These are phyloP conservation scores for Lentinula sp. DNA, from an alignment of 768 basidiomycete genomes.

Conservation along the genomic window DNA sequence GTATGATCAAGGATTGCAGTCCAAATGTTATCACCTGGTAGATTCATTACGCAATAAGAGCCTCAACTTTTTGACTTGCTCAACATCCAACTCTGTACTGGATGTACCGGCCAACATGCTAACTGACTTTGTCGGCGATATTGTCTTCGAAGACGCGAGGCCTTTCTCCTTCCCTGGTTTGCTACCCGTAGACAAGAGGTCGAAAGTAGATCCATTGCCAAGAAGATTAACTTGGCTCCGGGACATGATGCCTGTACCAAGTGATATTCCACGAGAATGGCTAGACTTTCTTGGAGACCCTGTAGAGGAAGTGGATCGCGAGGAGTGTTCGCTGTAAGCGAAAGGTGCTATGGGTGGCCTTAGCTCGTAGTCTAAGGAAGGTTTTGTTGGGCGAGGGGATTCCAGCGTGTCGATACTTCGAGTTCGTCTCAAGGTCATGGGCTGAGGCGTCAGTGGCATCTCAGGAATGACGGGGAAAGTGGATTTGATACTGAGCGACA, in stretches of 20 bases:
- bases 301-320: slow-evolving; percentile 32
- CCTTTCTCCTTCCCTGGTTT: slow-evolving; percentile 48
- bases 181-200: slow-evolving; percentile 29
- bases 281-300: slow-evolving; percentile 34
- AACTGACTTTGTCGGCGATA: slow-evolving; percentile 62
- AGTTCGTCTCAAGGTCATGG: slow-evolving; percentile 50
- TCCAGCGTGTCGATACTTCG: slow-evolving; percentile 69
- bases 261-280: slow-evolving; percentile 56
- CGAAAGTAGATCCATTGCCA: slow-evolving; percentile 34
- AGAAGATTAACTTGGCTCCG: slow-evolving; percentile 44
- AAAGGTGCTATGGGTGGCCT: slow-evolving; percentile 29
- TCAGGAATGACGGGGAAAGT: slow-evolving; percentile 14
- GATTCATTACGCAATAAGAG: slow-evolving; percentile 86
- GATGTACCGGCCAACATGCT: slow-evolving; percentile 61
- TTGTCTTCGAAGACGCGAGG: slow-evolving; percentile 35
- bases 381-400: slow-evolving; percentile 42
- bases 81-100: slow-evolving; percentile 76
- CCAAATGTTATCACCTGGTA: slow-evolving; percentile 51
- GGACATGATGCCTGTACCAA: slow-evolving; percentile 48
- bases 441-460: slow-evolving; percentile 43
- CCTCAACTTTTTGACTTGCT: slow-evolving; percentile 80
- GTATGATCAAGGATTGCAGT: neutral
- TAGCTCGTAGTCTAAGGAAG: slow-evolving; percentile 31
- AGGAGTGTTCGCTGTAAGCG: slow-evolving; percentile 30
- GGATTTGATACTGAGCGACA: slow-evolving; percentile 36